phyloP scores from a whole-genome alignment of 768 basidiomycete species.

The Filobasidium floriforme region DNA sequence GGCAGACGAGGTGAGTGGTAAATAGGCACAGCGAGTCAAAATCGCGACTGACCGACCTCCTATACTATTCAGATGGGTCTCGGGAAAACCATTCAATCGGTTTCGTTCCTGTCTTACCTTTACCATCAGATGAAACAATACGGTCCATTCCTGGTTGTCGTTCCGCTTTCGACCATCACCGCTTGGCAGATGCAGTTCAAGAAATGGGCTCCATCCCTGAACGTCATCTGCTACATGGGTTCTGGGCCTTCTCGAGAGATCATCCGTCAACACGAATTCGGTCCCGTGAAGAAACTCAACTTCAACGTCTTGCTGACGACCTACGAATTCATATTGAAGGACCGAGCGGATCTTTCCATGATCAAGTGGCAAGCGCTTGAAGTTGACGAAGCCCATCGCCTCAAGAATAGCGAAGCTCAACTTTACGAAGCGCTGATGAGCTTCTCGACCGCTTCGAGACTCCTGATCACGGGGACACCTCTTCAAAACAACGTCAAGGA shows the following conservation, averaged over 20 bases:
- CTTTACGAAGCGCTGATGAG: conserved; percentile 85
- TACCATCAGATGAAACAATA: conserved; percentile 87
- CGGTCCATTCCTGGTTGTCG: conserved; percentile 94
- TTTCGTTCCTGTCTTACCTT: conserved; percentile 86
- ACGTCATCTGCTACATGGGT: conserved; percentile 94
- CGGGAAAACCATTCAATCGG: conserved; percentile 95
- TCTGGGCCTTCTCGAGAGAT: conserved; percentile 78
- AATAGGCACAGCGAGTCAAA: neutral
- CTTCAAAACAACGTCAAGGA: conserved; percentile 99
- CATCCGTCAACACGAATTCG: conserved; percentile 88
- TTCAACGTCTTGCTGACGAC: conserved; percentile 97
- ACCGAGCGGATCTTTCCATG: conserved; percentile 74
- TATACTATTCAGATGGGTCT: conserved; percentile 69
- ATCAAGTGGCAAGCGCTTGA: conserved; percentile 97
- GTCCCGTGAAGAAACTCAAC: conserved; percentile 73
- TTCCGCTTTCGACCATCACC: conserved; percentile 93
- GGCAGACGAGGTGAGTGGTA: conserved; percentile 65
- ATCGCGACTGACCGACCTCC: neutral
- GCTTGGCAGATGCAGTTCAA: conserved; percentile 96
- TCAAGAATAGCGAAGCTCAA: conserved; percentile 97
- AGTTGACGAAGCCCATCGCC: conserved; percentile 95
- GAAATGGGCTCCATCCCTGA: conserved; percentile 90
- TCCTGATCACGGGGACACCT: conserved; percentile 96
- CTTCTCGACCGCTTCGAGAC: conserved; percentile 81
- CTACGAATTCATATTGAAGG: conserved; percentile 88